These are phyloP conservation scores for Gorgonomyces haynaldii DNA, from an alignment of 192 early-diverging fungal species.

Conservation along the genomic window DNA sequence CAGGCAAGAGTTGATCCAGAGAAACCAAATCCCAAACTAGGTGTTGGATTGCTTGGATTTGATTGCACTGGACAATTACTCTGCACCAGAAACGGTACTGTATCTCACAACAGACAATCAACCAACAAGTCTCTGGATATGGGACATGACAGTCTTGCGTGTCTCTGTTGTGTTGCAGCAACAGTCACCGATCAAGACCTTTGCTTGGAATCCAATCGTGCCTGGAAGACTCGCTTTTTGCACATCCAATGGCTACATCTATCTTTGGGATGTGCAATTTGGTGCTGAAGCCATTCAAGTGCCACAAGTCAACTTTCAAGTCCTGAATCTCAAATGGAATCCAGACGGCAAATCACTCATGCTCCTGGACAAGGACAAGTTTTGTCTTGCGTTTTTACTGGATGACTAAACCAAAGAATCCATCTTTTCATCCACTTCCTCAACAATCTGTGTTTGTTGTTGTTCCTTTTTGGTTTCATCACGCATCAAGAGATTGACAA, in stretches of 20 bases:
- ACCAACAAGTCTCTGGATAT: slow-evolving; percentile 65
- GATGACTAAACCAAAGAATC: slow-evolving; percentile 14
- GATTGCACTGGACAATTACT: slow-evolving; percentile 48
- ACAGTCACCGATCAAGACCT: slow-evolving; percentile 36
- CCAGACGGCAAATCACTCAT: slow-evolving; percentile 57
- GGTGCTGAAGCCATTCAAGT: slow-evolving; percentile 40
- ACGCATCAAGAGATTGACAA: slow-evolving; percentile 79
- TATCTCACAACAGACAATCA: slow-evolving; percentile 48
- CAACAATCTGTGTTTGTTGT: too few relatives aligned
- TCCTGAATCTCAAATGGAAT: slow-evolving; percentile 52
- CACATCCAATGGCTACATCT: slow-evolving; percentile 43
- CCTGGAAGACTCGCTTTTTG: slow-evolving; percentile 47
- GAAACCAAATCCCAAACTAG: slow-evolving; percentile 61
- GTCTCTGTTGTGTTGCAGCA: slow-evolving; percentile 49
- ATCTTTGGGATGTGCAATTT: slow-evolving; percentile 42
- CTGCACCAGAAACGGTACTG: slow-evolving; percentile 57
- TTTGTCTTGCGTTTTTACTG: slow-evolving; percentile 47
- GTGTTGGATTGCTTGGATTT: slow-evolving; percentile 58
- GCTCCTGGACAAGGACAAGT: slow-evolving; percentile 63
- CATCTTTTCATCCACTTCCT: background rate
- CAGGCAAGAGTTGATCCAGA: slow-evolving; percentile 47
- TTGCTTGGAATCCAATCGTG: slow-evolving; percentile 57
- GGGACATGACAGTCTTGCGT: slow-evolving; percentile 41
- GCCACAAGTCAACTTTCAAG: slow-evolving; percentile 48
- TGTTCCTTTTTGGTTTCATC: slow-evolving; percentile 54